Evolutionary conservation across 768 basidiomycete genomes (phyloP).

Genomic region (Tulasnella calospora): DNA sequence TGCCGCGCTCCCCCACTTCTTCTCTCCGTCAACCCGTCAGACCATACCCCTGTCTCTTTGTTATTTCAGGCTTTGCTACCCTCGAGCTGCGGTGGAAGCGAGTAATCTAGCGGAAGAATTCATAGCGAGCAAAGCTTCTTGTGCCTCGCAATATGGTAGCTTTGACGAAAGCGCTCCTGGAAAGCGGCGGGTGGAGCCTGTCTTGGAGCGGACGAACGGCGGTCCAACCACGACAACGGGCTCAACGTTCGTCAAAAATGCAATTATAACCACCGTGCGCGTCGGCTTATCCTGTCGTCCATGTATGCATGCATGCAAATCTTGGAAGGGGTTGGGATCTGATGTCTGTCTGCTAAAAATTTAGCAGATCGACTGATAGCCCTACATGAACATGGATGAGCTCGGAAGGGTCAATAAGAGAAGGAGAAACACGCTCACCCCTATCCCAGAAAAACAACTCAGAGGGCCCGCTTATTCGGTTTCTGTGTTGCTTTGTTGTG

Average conservation of each 20-base stretch:
- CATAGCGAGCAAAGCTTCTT: background rate
- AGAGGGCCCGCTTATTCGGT: background rate
- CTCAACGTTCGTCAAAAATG: background rate
- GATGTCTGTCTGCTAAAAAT: background rate
- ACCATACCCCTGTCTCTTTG: background rate
- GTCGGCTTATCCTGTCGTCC: no score
- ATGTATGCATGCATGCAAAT: background rate
- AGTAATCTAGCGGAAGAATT: background rate
- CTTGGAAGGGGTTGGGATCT: background rate
- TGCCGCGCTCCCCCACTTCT: background rate
- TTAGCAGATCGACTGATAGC: background rate
- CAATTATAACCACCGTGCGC: background rate
- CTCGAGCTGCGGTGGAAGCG: background rate
- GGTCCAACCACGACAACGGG: background rate
- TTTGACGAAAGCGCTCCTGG: background rate
- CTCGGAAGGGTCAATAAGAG: background rate
- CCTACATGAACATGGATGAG: background rate
- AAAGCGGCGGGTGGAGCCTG: slow-evolving; percentile 1
- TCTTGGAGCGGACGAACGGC: slow-evolving; percentile 1
- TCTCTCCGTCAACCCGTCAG: background rate
- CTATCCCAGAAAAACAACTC: background rate
- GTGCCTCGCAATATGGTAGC: slow-evolving; percentile 6
- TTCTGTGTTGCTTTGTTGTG: background rate
- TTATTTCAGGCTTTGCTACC: background rate
- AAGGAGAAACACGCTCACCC: background rate